phyloP scores from a whole-genome alignment of 2,329 filamentous ascomycete species.

The Trichoderma lentiforme region DNA sequence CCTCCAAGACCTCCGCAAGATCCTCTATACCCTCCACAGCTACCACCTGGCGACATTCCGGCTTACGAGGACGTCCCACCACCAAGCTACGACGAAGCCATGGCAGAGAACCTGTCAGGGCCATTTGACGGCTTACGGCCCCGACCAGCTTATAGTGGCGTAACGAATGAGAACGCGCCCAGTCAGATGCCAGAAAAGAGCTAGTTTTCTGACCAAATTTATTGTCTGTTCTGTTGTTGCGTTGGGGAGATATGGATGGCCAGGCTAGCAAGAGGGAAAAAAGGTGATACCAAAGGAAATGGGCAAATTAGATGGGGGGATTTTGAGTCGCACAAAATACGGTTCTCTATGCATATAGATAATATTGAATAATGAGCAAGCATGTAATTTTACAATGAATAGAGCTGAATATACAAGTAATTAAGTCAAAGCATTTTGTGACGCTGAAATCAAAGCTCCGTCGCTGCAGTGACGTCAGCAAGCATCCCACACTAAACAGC shows the following conservation, averaged over 20 bases:
- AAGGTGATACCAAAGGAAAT: neutral
- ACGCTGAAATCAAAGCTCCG: neutral
- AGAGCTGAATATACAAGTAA: neutral
- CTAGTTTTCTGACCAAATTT: neutral
- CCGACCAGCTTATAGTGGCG: constrained; percentile 65
- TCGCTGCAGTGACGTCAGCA: constrained; percentile 19
- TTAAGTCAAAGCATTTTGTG: neutral
- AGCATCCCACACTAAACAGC: neutral
- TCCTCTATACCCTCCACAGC: constrained; percentile 57
- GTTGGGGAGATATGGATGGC: neutral
- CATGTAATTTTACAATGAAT: neutral
- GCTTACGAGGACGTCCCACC: constrained; percentile 79
- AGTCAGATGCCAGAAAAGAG: constrained; percentile 46
- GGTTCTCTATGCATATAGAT: neutral
- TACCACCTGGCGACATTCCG: constrained; percentile 43
- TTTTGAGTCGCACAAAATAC: neutral
- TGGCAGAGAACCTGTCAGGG: constrained; percentile 69
- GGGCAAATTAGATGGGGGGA: neutral
- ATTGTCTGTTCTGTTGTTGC: neutral
- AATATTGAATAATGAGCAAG: neutral
- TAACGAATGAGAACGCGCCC: constrained; percentile 59
- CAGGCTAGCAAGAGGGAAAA: neutral
- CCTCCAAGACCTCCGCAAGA: constrained; percentile 39
- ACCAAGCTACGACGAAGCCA: constrained; percentile 90
- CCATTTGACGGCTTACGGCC: constrained; percentile 62